Base-by-base conservation (phyloP, 306 rosid genomes). In the Quillaja saponaria region DNA sequence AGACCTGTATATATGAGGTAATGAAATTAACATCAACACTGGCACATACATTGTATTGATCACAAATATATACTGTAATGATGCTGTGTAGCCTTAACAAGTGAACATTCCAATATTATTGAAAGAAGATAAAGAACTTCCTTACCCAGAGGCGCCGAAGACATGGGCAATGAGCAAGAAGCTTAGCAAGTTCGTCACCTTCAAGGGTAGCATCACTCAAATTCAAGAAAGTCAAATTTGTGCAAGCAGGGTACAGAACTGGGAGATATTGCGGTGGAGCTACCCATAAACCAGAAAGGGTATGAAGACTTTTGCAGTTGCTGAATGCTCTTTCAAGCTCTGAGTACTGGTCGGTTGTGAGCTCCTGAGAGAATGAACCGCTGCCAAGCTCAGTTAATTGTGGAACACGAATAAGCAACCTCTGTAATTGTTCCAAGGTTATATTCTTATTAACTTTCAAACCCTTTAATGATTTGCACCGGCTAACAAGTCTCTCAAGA, bases 81-180 rank as follows among this genome's bases (percentile, higher is more conserved):
- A 25, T 25, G 31, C 3, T 25, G 31, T 25, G 31, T 25, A 25
- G 31, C 31, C 31, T 25, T 25, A 25, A 25, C 31, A 25, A 25
- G 31, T 25, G 31, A 25, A 25, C 4, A 1, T 25, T 25, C 31
- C 31, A 4, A 25, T 2, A 25, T 25, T 25, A 25, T 25, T 25
- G 31, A 25, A 25, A 25, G 4, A 25, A 25, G 31, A 25, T 3
- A 55, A 74, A 64, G 35, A 48, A 17, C 63, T 41, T 49, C 1
- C 72, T 5, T 86, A 90, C 95, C 95, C 97, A 90, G 40, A 86
- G 83, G 58, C 95, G 82, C 64, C 33, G 84, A 65, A 90, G 84
- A 51, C 25, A 66, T 31, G 87, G 84, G 34, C 97, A 86, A 63
- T 82, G 83, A 64, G 80, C 68, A 71, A 90, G 77, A 54, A 90